A percentile compares a stretch with the other conserved stretches of the same genome.
Evolutionary conservation across 129 eudicot genomes (phyloP).

Genomic region (Tagetes erecta): DNA sequence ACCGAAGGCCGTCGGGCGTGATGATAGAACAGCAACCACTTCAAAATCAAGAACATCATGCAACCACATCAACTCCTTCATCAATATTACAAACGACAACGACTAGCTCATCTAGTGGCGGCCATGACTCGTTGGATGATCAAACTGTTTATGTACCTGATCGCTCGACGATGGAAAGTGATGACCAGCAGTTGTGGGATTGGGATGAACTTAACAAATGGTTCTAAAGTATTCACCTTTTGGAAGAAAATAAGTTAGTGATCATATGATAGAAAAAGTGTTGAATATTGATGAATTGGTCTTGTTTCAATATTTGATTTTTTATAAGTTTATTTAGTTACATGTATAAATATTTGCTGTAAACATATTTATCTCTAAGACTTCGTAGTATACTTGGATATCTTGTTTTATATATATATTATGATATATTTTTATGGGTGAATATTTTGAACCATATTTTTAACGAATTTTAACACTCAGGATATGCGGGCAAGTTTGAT

Average conservation of each 20-base stretch:
- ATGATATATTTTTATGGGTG: no score
- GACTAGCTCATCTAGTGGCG: neutral
- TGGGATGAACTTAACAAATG: slow-evolving; percentile 31
- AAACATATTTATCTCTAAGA: neutral
- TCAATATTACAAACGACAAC: neutral
- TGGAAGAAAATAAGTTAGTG: neutral
- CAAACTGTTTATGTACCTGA: slow-evolving; percentile 9
- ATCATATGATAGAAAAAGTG: no score
- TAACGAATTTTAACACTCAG: no score
- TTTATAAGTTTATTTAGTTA: no score
- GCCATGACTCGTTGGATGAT: slow-evolving; percentile 27
- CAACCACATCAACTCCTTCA: neutral
- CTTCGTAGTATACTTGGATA: no score
- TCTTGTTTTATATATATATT: no score
- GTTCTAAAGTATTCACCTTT: slow-evolving; percentile 1
- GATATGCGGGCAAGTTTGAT: no score
- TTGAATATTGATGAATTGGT: neutral
- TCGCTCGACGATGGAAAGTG: slow-evolving; percentile 19
- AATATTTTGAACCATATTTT: no score
- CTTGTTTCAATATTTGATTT: neutral
- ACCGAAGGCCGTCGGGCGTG: neutral
- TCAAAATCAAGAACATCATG: neutral
- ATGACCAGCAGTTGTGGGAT: slow-evolving; percentile 37
- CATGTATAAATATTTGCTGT: no score
- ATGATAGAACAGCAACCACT: neutral